phyloP scores from a whole-genome alignment of 2,329 filamentous ascomycete species.

The Penicillium thymicola region DNA sequence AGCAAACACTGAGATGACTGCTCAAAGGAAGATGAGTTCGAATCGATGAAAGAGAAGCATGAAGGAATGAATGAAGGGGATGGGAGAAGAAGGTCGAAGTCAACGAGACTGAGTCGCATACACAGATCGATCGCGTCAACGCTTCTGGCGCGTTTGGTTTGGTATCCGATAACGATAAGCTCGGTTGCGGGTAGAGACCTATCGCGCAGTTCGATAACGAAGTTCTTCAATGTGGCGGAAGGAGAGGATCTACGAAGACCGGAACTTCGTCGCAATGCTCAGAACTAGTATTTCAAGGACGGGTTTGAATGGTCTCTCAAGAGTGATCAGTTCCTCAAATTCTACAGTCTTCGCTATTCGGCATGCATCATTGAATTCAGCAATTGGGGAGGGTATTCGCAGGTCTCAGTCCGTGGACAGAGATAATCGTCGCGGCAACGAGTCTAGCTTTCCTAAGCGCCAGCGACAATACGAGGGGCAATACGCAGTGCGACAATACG shows the following conservation, averaged over 20 bases:
- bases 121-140: background rate
- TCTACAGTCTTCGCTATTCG: constrained; percentile 30
- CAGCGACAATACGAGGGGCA: background rate
- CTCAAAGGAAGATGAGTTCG: background rate
- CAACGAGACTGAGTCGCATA: background rate
- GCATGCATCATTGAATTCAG: constrained; percentile 61
- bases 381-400: constrained; percentile 66
- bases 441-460: background rate
- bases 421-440: constrained; percentile 7
- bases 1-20: background rate
- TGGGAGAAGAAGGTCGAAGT: background rate
- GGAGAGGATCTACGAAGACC: background rate
- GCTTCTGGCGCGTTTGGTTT: background rate
- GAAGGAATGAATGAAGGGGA: background rate
- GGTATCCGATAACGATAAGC: constrained; percentile 5
- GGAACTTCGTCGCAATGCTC: constrained; percentile 7
- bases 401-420: constrained; percentile 31
- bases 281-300: constrained; percentile 3
- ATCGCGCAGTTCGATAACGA: background rate
- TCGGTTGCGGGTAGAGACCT: background rate
- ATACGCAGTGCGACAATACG: background rate
- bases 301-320: background rate
- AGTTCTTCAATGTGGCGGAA: background rate
- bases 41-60: background rate
- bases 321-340: background rate